These are phyloP conservation scores for Monilinia aucupariae DNA, from an alignment of 2,329 filamentous ascomycete genomes.

Conservation along the genomic window DNA sequence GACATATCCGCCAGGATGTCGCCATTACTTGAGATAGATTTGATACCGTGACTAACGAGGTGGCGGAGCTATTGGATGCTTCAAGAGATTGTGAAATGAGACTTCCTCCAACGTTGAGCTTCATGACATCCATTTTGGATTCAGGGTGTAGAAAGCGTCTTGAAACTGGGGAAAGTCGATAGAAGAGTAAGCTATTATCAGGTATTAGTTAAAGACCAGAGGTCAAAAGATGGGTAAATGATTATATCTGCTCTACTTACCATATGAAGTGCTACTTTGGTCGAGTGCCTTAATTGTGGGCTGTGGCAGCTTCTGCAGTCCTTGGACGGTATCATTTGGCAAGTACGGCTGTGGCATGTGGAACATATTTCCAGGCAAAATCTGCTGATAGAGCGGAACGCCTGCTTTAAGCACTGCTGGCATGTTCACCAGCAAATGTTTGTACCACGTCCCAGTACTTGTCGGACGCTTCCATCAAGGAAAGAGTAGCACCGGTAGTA, in stretches of 20 bases:
- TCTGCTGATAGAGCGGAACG: neutral
- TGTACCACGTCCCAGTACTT: no score
- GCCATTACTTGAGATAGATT: constrained; percentile 9
- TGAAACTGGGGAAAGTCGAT: constrained; percentile 11
- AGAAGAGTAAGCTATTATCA: neutral
- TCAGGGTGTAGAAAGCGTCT: constrained; percentile 9
- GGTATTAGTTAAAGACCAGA: neutral
- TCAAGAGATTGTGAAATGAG: constrained; percentile 14
- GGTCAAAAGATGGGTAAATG: neutral
- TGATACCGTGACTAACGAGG: constrained; percentile 5
- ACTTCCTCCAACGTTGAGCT: constrained; percentile 14
- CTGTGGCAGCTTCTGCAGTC: no score
- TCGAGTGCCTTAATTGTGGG: constrained; percentile 8
- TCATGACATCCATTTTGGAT: constrained; percentile 12
- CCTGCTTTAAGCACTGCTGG: neutral
- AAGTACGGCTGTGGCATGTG: constrained; percentile 15
- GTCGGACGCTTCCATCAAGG: no score
- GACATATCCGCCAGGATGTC: constrained; percentile 14
- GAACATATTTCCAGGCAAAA: constrained; percentile 14
- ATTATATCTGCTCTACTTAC: neutral
- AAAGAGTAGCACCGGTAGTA: no score
- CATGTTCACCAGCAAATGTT: no score
- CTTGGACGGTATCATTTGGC: constrained; percentile 15
- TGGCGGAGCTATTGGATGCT: neutral
- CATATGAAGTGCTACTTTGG: constrained; percentile 7